These are phyloP conservation scores for Asclepias syriaca DNA, from an alignment of 257 asterid species.

Conservation along the genomic window DNA sequence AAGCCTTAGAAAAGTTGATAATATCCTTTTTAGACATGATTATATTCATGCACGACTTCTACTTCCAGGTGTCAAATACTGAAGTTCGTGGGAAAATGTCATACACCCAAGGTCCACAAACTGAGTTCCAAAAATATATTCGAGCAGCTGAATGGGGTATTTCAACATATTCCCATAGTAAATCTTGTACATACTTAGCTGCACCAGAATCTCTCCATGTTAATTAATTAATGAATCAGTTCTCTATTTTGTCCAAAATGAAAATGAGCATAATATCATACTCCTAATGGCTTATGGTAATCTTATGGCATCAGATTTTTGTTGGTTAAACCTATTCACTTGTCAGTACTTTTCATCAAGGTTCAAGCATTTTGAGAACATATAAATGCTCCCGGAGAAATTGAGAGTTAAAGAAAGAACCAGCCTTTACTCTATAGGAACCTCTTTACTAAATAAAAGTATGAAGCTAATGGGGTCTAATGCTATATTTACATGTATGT, in stretches of 20 bases:
- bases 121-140: slow-evolving; percentile 2
- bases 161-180: background rate
- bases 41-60: background rate
- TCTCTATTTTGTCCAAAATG: background rate
- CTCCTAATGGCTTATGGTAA: too few species aligned
- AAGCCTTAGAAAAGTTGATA: background rate
- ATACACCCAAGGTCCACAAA: background rate
- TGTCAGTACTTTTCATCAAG: background rate
- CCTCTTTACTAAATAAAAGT: background rate
- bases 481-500: background rate
- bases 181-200: background rate
- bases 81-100: slow-evolving; percentile 6
- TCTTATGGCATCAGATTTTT: background rate
- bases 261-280: background rate
- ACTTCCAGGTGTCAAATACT: slow-evolving; percentile 10
- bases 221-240: background rate
- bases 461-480: background rate
- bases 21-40: background rate
- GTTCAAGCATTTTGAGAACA: background rate
- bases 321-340: background rate
- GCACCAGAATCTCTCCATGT: background rate
- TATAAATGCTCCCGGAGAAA: background rate
- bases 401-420: background rate
- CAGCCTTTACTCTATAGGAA: background rate
- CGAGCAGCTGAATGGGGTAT: slow-evolving; percentile 5